Percentiles rank a stretch among this genome's conserved stretches.
phyloP scores from a whole-genome alignment of 805 yeast genomes.

The Nakazawaea wyomingensis region DNA sequence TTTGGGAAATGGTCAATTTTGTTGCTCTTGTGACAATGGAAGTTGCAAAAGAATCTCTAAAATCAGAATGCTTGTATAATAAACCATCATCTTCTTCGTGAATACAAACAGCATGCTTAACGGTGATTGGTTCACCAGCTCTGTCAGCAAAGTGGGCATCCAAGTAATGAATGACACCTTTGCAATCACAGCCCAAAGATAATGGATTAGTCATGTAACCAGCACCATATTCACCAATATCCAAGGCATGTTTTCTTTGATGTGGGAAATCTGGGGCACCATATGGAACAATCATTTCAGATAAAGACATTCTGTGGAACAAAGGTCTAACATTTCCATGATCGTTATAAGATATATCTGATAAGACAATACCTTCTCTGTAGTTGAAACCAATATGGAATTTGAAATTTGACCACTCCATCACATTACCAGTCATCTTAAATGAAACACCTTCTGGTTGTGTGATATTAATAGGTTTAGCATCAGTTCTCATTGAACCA shows the following conservation, averaged over 20 bases:
- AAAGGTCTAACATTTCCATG: conserved; percentile 69
- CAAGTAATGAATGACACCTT: conserved; percentile 78
- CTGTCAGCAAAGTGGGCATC: conserved; percentile 73
- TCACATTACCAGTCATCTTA: conserved; percentile 60
- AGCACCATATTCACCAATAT: conserved; percentile 85
- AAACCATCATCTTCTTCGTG: conserved; percentile 86
- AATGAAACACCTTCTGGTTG: conserved; percentile 85
- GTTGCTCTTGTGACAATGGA: conserved; percentile 73
- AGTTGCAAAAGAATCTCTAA: conserved; percentile 74
- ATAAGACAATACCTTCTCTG: conserved; percentile 78
- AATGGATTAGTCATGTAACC: conserved; percentile 81
- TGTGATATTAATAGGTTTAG: conserved; percentile 62
- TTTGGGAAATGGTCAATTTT: conserved; percentile 68
- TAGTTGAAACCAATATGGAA: conserved; percentile 81
- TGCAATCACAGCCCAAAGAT: conserved; percentile 78
- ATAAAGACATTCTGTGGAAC: conserved; percentile 71
- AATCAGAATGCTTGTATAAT: conserved; percentile 77
- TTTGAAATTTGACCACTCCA: conserved; percentile 74
- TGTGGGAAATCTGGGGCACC: conserved; percentile 78
- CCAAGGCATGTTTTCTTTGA: conserved; percentile 82
- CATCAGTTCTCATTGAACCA: conserved; percentile 60
- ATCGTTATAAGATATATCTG: conserved; percentile 70
- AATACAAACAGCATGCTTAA: conserved; percentile 75
- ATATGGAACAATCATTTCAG: conserved; percentile 84
- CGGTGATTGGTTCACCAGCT: conserved; percentile 62